phyloP scores from a whole-genome alignment of 148 eudicot species.

The Fallopia convolvulus region DNA sequence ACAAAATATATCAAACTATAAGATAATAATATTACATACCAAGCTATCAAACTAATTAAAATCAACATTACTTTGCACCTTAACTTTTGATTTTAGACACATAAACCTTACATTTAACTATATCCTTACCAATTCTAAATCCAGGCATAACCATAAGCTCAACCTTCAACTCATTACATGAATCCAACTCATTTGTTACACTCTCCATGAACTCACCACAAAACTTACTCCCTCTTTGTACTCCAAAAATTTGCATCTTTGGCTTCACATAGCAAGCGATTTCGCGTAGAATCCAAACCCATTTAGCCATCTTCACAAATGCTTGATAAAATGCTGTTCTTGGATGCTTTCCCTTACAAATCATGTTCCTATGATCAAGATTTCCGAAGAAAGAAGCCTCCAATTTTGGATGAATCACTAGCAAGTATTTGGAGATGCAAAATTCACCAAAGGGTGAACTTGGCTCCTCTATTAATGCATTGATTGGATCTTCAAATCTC shows the following conservation, averaged over 20 bases:
- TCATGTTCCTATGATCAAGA: conserved; percentile 41
- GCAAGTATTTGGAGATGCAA: conserved; percentile 37
- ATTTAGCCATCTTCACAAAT: conserved; percentile 42
- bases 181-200: conserved; percentile 20
- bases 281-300: conserved; percentile 39
- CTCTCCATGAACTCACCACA: conserved; percentile 38
- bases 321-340: conserved; percentile 39
- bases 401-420: conserved; percentile 44
- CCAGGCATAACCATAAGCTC: conserved; percentile 59
- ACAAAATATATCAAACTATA: neutral
- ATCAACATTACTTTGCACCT: neutral
- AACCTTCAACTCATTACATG: conserved; percentile 18
- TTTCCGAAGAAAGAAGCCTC: conserved; percentile 52
- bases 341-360: conserved; percentile 36
- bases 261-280: conserved; percentile 21
- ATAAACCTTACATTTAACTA: conserved; percentile 39
- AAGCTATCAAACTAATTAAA: neutral
- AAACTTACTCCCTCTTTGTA: conserved; percentile 34
- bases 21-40: neutral
- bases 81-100: conserved; percentile 16
- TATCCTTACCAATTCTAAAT: conserved; percentile 28
- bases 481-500: conserved; percentile 27
- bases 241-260: conserved; percentile 30
- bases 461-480: conserved; percentile 30
- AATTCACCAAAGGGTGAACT: conserved; percentile 40